These are phyloP conservation scores for Passiflora organensis DNA, from an alignment of 345 rosid species.

Conservation along the genomic window DNA sequence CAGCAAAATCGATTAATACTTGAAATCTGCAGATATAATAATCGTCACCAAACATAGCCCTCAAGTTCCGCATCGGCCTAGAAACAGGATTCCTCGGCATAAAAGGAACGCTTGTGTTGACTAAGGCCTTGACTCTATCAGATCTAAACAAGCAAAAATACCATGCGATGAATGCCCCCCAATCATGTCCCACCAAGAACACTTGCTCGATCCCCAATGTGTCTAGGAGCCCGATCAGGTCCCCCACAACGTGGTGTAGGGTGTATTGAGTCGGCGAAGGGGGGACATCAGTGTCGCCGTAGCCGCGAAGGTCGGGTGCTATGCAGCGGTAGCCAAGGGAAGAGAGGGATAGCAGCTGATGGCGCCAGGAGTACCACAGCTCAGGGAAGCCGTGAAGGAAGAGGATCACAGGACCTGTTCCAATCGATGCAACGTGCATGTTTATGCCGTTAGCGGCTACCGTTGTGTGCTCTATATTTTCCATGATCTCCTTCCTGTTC, in stretches of 20 bases:
- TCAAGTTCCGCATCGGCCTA: neutral
- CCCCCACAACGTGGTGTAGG: slow-evolving; percentile 40
- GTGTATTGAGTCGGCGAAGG: slow-evolving; percentile 38
- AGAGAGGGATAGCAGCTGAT: slow-evolving; percentile 60
- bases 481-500: slow-evolving; percentile 30
- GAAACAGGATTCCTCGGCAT: neutral
- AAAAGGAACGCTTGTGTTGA: neutral
- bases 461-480: slow-evolving; percentile 56
- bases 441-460: slow-evolving; percentile 55
- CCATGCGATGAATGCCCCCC: neutral
- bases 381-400: slow-evolving; percentile 74
- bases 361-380: slow-evolving; percentile 78
- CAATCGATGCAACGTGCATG: slow-evolving; percentile 60
- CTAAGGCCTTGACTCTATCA: neutral
- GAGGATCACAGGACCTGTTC: slow-evolving; percentile 51
- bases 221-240: slow-evolving; percentile 46
- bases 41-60: neutral
- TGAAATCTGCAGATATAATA: neutral
- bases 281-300: slow-evolving; percentile 62
- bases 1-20: too few species aligned
- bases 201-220: slow-evolving; percentile 19
- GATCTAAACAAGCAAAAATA: neutral
- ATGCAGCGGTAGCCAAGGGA: slow-evolving; percentile 53
- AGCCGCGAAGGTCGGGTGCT: slow-evolving; percentile 80
- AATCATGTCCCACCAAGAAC: slow-evolving; percentile 32